Percentiles rank a stretch among this genome's conserved stretches.
Evolutionary conservation across 2,329 filamentous ascomycete genomes (phyloP).

Genomic region (Stagonosporopsis cucurbitacearum): DNA sequence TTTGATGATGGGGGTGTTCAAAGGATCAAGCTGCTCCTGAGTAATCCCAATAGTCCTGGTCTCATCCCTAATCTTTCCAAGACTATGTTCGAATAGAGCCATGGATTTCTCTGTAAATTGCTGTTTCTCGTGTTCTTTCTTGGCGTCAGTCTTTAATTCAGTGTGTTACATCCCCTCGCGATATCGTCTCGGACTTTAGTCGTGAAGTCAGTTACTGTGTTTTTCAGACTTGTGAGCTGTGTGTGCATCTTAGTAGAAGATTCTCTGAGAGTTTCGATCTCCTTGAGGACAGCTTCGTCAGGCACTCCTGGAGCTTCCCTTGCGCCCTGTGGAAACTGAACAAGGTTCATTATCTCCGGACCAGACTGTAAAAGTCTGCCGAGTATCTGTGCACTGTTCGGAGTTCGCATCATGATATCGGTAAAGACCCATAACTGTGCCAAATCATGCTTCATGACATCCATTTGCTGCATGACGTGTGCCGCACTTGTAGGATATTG

Average conservation of each 20-base stretch:
- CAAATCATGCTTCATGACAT: slow-evolving; percentile 13
- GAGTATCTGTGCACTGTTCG: neutral
- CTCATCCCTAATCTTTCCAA: neutral
- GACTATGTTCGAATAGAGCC: neutral
- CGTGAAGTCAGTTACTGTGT: neutral
- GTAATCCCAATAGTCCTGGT: neutral
- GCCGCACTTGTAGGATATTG: slow-evolving; percentile 21
- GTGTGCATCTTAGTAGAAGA: neutral
- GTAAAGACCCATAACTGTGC: slow-evolving; percentile 1
- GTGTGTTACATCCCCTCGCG: neutral
- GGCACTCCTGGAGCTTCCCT: neutral
- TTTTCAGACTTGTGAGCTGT: neutral
- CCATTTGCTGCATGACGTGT: slow-evolving; percentile 8
- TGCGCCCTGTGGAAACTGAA: neutral
- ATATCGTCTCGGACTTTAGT: neutral
- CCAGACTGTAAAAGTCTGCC: neutral
- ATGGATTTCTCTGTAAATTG: neutral
- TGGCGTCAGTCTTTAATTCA: slow-evolving; percentile 4
- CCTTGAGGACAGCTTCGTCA: neutral
- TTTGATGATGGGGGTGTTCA: slow-evolving; percentile 5
- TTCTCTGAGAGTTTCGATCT: neutral
- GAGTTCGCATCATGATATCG: slow-evolving; percentile 4
- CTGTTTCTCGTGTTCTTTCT: slow-evolving; percentile 5
- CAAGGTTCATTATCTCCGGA: slow-evolving; percentile 7
- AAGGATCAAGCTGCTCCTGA: neutral